phyloP scores from a whole-genome alignment of 2,329 filamentous ascomycete species.

The Fusarium sp. region DNA sequence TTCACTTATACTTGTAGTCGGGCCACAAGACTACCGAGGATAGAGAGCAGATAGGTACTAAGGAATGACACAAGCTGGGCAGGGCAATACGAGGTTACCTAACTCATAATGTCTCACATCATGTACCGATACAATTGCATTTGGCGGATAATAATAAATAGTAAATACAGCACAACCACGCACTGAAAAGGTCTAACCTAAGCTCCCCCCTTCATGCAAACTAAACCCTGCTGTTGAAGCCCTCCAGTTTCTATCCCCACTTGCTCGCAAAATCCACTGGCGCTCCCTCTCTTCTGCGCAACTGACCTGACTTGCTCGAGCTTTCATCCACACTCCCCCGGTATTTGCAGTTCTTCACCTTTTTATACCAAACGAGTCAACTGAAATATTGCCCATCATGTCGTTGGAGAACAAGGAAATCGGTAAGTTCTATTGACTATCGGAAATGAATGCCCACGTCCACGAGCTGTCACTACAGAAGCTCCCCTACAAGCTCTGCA shows the following conservation, averaged over 20 bases:
- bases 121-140: background rate
- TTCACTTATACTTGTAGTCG: conserved; percentile 1
- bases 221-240: conserved; percentile 44
- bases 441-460: background rate
- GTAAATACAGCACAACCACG: background rate
- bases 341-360: conserved; percentile 40
- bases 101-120: background rate
- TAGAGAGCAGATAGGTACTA: background rate
- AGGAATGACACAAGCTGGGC: conserved; percentile 15
- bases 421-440: conserved; percentile 53
- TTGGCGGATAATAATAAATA: no score
- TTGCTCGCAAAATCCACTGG: conserved; percentile 43
- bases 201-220: conserved; percentile 27
- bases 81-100: conserved; percentile 22
- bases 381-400: conserved; percentile 54
- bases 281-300: conserved; percentile 39
- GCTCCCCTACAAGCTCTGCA: conserved; percentile 13
- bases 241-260: conserved; percentile 45
- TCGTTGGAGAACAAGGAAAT: conserved; percentile 61
- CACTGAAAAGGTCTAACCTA: background rate
- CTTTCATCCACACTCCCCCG: conserved; percentile 42
- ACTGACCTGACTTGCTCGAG: conserved; percentile 42
- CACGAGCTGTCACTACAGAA: conserved; percentile 4
- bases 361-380: conserved; percentile 38
- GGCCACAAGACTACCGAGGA: background rate